Evolutionary conservation across 225 moss, liverwort and hornwort species (phyloP).

Genomic region (Anthoceros angustus): DNA sequence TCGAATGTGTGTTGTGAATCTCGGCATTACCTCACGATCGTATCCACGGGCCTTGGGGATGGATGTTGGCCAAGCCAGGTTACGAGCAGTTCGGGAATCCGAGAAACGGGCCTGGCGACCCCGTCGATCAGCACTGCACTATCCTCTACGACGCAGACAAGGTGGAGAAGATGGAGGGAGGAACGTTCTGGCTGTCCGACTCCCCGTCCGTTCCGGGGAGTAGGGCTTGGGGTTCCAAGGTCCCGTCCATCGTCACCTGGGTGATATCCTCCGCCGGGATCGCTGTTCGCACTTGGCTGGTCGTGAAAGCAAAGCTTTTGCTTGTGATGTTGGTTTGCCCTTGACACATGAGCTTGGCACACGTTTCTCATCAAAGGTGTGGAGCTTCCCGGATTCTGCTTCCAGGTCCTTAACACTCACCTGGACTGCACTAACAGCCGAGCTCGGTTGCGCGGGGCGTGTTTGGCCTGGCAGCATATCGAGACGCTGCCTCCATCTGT

Average conservation of each 20-base stretch:
- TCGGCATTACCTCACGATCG: too few species aligned
- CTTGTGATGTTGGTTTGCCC: neutral
- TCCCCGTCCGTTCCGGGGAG: conserved; percentile 40
- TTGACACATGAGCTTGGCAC: conserved; percentile 8
- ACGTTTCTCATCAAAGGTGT: conserved; percentile 41
- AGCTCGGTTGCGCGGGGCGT: conserved; percentile 40
- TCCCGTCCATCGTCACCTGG: conserved; percentile 39
- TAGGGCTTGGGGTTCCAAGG: conserved; percentile 29
- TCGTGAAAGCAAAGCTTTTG: neutral
- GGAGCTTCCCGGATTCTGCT: conserved; percentile 35
- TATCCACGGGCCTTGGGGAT: neutral
- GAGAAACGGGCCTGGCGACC: conserved; percentile 32
- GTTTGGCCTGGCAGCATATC: conserved; percentile 44
- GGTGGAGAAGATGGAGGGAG: conserved; percentile 42
- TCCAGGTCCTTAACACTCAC: conserved; percentile 42
- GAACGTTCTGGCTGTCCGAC: conserved; percentile 48
- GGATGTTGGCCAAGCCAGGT: conserved; percentile 6
- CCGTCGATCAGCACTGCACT: conserved; percentile 32
- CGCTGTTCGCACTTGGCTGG: neutral
- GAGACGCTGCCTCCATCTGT: conserved; percentile 34
- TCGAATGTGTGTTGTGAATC: too few species aligned
- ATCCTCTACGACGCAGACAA: conserved; percentile 27
- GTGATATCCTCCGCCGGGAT: conserved; percentile 25
- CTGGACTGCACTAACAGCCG: conserved; percentile 27
- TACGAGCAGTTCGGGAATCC: conserved; percentile 43